Evolutionary conservation across 345 rosid genomes (phyloP).

Genomic region (Salix purpurea): DNA sequence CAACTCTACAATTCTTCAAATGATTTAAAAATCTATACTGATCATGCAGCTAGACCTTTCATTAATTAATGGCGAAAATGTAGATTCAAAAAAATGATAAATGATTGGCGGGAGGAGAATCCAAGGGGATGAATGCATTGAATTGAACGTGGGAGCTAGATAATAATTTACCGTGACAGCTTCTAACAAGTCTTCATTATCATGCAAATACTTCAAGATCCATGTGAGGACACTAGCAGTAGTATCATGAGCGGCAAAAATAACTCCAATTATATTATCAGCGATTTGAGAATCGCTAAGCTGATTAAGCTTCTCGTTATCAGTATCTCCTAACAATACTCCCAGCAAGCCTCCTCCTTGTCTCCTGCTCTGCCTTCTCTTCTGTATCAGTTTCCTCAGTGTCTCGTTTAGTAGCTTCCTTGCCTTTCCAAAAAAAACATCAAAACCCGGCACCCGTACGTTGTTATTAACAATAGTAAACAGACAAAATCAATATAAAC

Average conservation of each 20-base stretch:
- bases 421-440: slow-evolving; percentile 39
- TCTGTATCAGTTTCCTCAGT: slow-evolving; percentile 51
- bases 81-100: neutral
- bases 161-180: slow-evolving; percentile 50
- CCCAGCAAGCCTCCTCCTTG: slow-evolving; percentile 59
- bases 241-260: slow-evolving; percentile 94
- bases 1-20: too few species aligned
- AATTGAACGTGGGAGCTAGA: neutral
- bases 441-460: neutral
- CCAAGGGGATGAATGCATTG: neutral
- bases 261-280: slow-evolving; percentile 86
- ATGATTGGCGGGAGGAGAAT: neutral
- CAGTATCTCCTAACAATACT: slow-evolving; percentile 48
- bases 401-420: slow-evolving; percentile 56
- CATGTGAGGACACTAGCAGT: slow-evolving; percentile 86
- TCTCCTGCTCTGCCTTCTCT: slow-evolving; percentile 48
- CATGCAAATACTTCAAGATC: slow-evolving; percentile 82
- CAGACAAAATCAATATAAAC: neutral
- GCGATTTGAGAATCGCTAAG: slow-evolving; percentile 80
- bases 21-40: too few species aligned
- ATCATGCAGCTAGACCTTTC: too few species aligned
- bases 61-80: neutral
- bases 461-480: neutral
- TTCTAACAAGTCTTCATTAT: slow-evolving; percentile 48
- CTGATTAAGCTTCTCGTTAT: slow-evolving; percentile 28